Percentiles rank a stretch among this genome's conserved stretches.
These are phyloP conservation scores for Leptoxyphium fumago DNA, from an alignment of 2,329 filamentous ascomycete species.

Conservation along the genomic window DNA sequence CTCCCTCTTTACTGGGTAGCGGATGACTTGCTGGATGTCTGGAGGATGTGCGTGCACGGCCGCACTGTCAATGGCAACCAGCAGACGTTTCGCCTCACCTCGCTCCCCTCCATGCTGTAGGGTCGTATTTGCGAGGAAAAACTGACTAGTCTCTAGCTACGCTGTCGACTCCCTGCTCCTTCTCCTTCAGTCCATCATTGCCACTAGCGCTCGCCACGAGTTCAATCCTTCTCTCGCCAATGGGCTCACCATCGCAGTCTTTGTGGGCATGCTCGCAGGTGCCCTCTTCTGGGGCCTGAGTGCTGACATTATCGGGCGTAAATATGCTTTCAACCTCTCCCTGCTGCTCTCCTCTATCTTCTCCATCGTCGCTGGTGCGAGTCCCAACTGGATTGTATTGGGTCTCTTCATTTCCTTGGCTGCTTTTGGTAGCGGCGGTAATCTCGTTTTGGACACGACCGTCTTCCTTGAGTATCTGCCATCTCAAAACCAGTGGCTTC, in stretches of 20 bases:
- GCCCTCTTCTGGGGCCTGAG: constrained; percentile 55
- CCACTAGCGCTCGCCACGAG: constrained; percentile 42
- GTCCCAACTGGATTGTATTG: constrained; percentile 51
- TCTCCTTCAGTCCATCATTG: constrained; percentile 49
- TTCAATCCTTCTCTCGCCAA: constrained; percentile 39
- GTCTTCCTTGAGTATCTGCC: constrained; percentile 45
- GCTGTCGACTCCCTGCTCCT: constrained; percentile 43
- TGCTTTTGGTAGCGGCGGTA: constrained; percentile 50
- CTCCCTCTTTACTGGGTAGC: background rate
- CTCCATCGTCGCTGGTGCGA: constrained; percentile 49
- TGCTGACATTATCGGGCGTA: constrained; percentile 53
- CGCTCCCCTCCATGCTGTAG: too few species aligned
- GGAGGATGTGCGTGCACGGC: background rate
- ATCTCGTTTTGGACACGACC: constrained; percentile 48
- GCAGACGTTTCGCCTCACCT: too few species aligned
- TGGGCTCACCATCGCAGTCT: constrained; percentile 48
- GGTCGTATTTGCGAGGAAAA: too few species aligned
- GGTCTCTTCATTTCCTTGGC: constrained; percentile 48
- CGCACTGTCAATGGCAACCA: too few species aligned
- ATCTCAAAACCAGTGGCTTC: constrained; percentile 46
- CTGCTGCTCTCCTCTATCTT: constrained; percentile 49
- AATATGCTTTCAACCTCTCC: constrained; percentile 53
- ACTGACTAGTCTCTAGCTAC: constrained; percentile 25
- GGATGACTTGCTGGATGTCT: background rate
- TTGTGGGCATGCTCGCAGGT: constrained; percentile 39